Base-by-base conservation (phyloP, 176 grass and related monocot genomes). In the Paspalum vaginatum region DNA sequence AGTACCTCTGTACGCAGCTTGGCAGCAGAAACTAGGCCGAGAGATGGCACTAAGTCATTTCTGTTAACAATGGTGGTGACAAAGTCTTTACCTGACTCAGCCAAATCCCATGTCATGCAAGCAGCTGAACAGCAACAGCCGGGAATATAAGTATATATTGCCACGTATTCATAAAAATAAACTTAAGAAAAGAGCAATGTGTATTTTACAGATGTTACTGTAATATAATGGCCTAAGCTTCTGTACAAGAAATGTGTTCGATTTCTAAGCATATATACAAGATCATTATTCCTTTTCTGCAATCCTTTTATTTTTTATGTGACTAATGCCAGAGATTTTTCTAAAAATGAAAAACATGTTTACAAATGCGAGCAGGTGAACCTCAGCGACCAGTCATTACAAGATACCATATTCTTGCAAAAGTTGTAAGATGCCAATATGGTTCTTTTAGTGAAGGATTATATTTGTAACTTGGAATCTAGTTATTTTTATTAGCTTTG, bases 41-140 rank as follows among this genome's bases (percentile, higher is more conserved):
- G 84, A 71, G 93, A 88, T 67, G 93, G 93, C 11, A 97, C 93
- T 11, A 88, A 4, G n/a, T 97, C 93, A 79, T 84, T 93, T 93
- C 79, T 90, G 70, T 93, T 97, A 49, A 97, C 83, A 56, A 97
- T 65, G 48, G 90, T 86, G 4, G 93, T 97, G 59, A 88, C 88
- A 78, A 97, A 97, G 52, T 90, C 79, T 74, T 93, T 97, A 48
- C 90, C 49, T 3, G 90, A 97, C 74, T 93, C 90, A 13, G 90
- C 93, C 93, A 97, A 84, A 16, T 97, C 88, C 93, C 90, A 97
- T 43, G 93, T 97, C 93, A 97, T 91, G 80, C 93, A 97, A 63
- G 93, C 93, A 91, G 90, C 93, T 97, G 81, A 62, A 84, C 1
- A 62, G 8, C 55, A 64, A 63, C 13, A 75, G 52, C 12, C 32